Base-by-base conservation (phyloP, 257 asterid genomes). In the Nicotiana benthamiana region DNA sequence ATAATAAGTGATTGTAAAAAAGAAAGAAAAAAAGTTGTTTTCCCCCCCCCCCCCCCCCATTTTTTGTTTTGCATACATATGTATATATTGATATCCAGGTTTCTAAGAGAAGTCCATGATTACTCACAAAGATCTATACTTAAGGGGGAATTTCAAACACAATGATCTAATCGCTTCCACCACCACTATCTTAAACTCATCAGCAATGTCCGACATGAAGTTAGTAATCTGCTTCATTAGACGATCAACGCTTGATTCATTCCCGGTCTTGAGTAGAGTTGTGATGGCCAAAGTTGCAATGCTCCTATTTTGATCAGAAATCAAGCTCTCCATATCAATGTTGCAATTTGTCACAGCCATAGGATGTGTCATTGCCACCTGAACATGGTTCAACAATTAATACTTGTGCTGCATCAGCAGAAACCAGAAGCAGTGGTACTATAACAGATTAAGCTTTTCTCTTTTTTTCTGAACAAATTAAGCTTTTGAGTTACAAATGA, bases 321-420 rank as follows among this genome's bases (percentile, higher is more conserved):
- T 93, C 96, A 94, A 87, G 87, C 97, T 93, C 86, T 94, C 98
- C 97, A 94, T 94, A 87, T 94, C 98, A 63, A 94, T 92, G 75
- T 94, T 94, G 84, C 98, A 94, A 84, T 90, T 91, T n/a, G 97
- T 89, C 82, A 94, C 98, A 87, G 96, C 97, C 92, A 86, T 85
- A 53, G 98, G 97, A 89, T 92, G 97, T 77, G 96, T 90, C 98
- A 94, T 91, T 61, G 98, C 96, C 80, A 94, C 98, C 98, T 94
- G 95, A 86, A 84, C 62, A 78, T 24, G 83, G 61, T 48, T 74
- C 26, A 46, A 7, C 51, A 26, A 0, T 70, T 70, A 54, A 52
- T 17, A 54, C 22, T 54, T 18, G 61, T 54, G 61, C 22, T 3
- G 59, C 15, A 22, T 59, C 28, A n/a, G 64, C 64, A 59, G 28